A percentile compares a stretch with the other conserved stretches of the same genome.
Evolutionary conservation across 1,284 basidiomycete species (phyloP).

Genomic region (Ustilago sp.): DNA sequence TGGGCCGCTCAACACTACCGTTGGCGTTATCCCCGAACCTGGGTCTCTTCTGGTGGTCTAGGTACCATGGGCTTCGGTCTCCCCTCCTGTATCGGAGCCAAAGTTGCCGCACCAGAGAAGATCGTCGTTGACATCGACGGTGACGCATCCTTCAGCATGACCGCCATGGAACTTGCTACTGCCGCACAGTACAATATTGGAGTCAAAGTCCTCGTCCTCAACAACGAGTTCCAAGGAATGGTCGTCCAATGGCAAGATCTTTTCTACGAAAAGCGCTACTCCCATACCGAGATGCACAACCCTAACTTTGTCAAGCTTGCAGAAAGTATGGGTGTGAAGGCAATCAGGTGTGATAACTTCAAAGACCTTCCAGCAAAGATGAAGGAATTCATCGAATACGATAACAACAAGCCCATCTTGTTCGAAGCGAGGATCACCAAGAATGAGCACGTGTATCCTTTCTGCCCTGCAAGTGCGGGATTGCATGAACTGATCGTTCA

Average conservation of each 20-base stretch:
- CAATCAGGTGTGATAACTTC: constrained; percentile 79
- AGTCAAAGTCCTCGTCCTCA: constrained; percentile 78
- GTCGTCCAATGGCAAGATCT: constrained; percentile 98
- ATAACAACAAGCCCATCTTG: constrained; percentile 84
- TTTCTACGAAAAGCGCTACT: constrained; percentile 94
- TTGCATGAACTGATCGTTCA: constrained; percentile 78
- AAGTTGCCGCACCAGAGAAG: constrained; percentile 93
- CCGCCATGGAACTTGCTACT: constrained; percentile 97
- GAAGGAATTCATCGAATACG: constrained; percentile 98
- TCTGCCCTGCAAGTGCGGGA: constrained; percentile 90
- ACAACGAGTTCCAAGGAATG: constrained; percentile 78
- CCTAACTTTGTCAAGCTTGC: constrained; percentile 92
- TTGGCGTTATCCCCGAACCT: constrained; percentile 86
- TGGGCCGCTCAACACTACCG: constrained; percentile 96
- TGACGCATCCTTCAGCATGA: constrained; percentile 96
- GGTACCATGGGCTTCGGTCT: constrained; percentile 96
- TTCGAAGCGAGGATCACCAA: constrained; percentile 89
- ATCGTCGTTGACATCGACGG: constrained; percentile 96
- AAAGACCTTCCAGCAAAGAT: constrained; percentile 91
- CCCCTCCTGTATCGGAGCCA: constrained; percentile 92
- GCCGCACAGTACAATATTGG: constrained; percentile 91
- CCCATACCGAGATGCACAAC: constrained; percentile 92
- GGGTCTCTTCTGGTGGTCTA: constrained; percentile 96
- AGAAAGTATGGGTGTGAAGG: constrained; percentile 89
- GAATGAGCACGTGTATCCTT: constrained; percentile 94